A percentile compares a stretch with the other conserved stretches of the same genome.
These are phyloP conservation scores for Daedaleopsis nitida DNA, from an alignment of 768 basidiomycete genomes.

Conservation along the genomic window DNA sequence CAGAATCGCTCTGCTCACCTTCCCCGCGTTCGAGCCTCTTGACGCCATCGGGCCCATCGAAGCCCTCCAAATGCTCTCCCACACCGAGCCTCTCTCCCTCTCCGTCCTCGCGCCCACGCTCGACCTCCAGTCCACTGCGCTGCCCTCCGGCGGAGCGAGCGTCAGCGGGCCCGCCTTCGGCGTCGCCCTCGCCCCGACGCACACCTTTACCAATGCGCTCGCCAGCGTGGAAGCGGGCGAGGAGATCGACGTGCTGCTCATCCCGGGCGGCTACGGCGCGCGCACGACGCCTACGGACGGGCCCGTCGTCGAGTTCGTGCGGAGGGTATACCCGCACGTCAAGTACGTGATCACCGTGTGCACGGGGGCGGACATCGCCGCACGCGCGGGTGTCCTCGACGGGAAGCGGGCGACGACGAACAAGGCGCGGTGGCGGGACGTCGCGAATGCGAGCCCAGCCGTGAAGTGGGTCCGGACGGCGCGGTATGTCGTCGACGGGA, in stretches of 20 bases:
- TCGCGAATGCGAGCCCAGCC: background rate
- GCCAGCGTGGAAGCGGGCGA: too few species aligned
- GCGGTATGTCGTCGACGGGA: constrained; percentile 41
- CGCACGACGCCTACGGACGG: background rate
- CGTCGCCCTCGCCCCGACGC: background rate
- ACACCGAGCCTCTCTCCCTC: background rate
- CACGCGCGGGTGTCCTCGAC: constrained; percentile 35
- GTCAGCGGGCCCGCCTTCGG: background rate
- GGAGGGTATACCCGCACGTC: background rate
- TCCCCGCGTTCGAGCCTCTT: background rate
- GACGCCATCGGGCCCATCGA: constrained; percentile 1
- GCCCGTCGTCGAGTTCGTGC: background rate
- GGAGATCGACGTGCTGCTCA: background rate
- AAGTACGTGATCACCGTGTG: constrained; percentile 40
- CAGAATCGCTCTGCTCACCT: background rate
- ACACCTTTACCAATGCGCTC: background rate
- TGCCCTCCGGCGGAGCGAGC: background rate
- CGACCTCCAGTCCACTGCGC: background rate
- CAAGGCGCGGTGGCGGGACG: constrained; percentile 31
- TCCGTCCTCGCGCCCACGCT: background rate
- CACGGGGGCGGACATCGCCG: constrained; percentile 36
- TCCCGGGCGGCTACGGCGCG: background rate
- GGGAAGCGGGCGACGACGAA: constrained; percentile 41
- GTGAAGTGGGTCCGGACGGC: constrained; percentile 38
- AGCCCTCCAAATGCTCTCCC: background rate